A percentile compares a stretch with the other conserved stretches of the same genome.
Evolutionary conservation across 768 basidiomycete genomes (phyloP).

Genomic region (Psilocybe subaeruginosa): DNA sequence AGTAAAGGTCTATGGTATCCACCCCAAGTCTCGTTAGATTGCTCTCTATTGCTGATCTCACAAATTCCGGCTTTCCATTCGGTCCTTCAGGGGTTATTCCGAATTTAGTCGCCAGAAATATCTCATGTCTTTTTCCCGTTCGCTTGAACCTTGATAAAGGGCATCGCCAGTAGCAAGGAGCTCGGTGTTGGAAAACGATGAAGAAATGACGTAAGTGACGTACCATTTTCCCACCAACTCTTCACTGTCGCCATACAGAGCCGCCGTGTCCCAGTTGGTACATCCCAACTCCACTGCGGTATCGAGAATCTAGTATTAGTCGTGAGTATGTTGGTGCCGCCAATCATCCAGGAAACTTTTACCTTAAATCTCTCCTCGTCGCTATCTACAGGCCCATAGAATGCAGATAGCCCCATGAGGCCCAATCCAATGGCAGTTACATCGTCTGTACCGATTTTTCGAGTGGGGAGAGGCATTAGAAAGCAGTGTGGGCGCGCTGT

Average conservation of each 20-base stretch:
- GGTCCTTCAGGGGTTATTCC: conserved; percentile 22
- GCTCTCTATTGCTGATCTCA: conserved; percentile 35
- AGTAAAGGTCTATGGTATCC: conserved; percentile 48
- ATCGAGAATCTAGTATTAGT: conserved; percentile 35
- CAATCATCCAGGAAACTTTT: background rate
- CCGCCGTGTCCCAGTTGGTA: conserved; percentile 51
- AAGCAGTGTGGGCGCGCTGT: no score
- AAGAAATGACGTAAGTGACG: background rate
- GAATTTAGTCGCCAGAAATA: conserved; percentile 67
- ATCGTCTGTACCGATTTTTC: conserved; percentile 45
- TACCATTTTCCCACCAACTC: conserved; percentile 47
- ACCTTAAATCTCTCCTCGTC: conserved; percentile 70
- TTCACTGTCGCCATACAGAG: conserved; percentile 47
- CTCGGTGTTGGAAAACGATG: background rate
- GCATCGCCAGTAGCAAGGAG: background rate
- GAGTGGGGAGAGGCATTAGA: conserved; percentile 16
- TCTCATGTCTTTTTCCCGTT: conserved; percentile 52
- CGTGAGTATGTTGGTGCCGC: background rate
- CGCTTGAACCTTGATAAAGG: conserved; percentile 43
- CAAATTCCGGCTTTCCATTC: conserved; percentile 42
- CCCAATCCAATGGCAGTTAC: conserved; percentile 63
- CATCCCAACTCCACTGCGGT: conserved; percentile 43
- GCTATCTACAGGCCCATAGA: conserved; percentile 40
- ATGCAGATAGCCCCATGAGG: conserved; percentile 55
- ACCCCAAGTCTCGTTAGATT: conserved; percentile 47